phyloP scores from a whole-genome alignment of 208 protist species.

The Leishmania martiniquensis region DNA sequence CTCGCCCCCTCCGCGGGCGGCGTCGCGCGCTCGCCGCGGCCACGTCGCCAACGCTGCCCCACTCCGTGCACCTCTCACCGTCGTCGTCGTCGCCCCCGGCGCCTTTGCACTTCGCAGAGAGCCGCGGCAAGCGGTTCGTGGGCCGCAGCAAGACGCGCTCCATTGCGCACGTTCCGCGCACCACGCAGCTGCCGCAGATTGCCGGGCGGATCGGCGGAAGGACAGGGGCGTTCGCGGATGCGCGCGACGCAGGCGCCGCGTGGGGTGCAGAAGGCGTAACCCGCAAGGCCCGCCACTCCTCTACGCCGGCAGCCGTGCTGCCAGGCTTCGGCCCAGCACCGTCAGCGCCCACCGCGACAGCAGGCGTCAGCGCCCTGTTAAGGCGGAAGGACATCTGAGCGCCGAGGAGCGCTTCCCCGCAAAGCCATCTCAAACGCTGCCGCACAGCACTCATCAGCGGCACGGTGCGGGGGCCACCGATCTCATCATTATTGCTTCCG shows the following conservation, averaged over 20 bases:
- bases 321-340: background rate
- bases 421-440: slow-evolving; percentile 20
- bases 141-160: slow-evolving; percentile 26
- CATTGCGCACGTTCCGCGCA: slow-evolving; percentile 25
- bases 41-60: background rate
- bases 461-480: background rate
- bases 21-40: background rate
- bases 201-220: slow-evolving; percentile 14
- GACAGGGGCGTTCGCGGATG: background rate
- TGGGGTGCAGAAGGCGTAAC: background rate
- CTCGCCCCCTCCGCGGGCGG: background rate
- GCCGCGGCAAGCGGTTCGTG: slow-evolving; percentile 1
- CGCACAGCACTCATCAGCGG: background rate
- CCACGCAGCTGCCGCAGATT: slow-evolving; percentile 20
- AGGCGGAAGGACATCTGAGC: slow-evolving; percentile 7
- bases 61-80: background rate
- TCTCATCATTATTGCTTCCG: slow-evolving; percentile 1
- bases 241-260: background rate
- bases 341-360: background rate
- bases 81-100: slow-evolving; percentile 1
- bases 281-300: background rate
- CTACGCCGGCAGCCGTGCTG: background rate
- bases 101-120: background rate
- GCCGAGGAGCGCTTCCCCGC: background rate
- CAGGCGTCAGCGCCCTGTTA: background rate